Percentiles rank a stretch among this genome's conserved stretches.
phyloP scores from a whole-genome alignment of 306 rosid species.

The Delonix regia region DNA sequence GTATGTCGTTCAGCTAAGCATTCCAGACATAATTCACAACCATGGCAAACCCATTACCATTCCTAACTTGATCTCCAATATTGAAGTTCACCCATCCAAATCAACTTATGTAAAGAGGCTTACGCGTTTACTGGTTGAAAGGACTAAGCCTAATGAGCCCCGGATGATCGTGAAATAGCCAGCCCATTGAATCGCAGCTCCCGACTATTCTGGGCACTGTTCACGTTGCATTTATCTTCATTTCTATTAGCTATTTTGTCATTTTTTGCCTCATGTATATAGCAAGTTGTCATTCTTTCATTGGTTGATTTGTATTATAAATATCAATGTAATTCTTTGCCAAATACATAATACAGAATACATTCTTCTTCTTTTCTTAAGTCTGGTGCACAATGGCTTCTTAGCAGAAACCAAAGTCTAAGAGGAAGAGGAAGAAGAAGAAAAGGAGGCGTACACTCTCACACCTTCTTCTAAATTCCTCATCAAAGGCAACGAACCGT shows the following conservation, averaged over 20 bases:
- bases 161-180: no score
- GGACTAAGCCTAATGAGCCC: no score
- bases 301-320: no score
- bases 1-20: constrained; percentile 37
- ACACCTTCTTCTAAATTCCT: constrained; percentile 40
- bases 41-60: constrained; percentile 50
- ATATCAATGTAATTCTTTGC: no score
- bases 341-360: no score
- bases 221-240: no score
- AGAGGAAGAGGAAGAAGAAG: not conserved
- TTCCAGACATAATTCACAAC: constrained; percentile 39
- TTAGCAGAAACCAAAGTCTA: constrained; percentile 16
- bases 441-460: constrained; percentile 47
- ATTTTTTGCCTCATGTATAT: no score
- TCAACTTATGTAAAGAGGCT: constrained; percentile 26
- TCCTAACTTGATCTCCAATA: constrained; percentile 39
- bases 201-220: no score
- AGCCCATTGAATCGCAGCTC: no score
- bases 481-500: constrained; percentile 31
- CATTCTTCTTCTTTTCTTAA: no score
- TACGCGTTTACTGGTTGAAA: constrained; percentile 46
- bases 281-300: no score
- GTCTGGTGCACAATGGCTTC: constrained; percentile 47
- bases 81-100: constrained; percentile 41
- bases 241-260: no score